Base-by-base conservation (phyloP, 2,329 filamentous ascomycete species). In the Penicillium sp. region DNA sequence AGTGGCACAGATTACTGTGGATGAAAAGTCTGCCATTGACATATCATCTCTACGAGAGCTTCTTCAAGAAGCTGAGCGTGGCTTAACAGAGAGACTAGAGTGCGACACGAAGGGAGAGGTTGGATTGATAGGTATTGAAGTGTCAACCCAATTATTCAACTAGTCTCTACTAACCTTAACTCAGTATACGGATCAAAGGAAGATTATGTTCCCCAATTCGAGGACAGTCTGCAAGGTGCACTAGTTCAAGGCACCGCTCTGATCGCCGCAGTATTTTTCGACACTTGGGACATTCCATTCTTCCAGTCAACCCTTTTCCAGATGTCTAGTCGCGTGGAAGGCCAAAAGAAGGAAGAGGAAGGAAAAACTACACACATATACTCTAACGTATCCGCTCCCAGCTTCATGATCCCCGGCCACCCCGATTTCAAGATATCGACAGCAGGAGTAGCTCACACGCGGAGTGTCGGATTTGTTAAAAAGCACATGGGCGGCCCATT, bases 401-500 rank as follows among this genome's bases (percentile, higher is more conserved):
- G 68, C 0, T 84, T 83, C 61, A 75, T 78, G 18, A 72, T 82
- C 0, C 84, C 85, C 0, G 79, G 79, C 9, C 76, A 81, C 40
- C 45, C 64, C 0, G 70, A 79, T 56, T 88, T 84, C 70, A 73
- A 81, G 55, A 78, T 81, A 56, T 71, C 78, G 5, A 74, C 80
- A 0, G 87, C 86, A 32, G 78, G 81, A 0, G 76, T 90, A 0
- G 80, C 85, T 0, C 88, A 92, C 67, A 89, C 87, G 0, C 81
- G 89, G 2, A 85, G 78, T 52, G 72, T 90, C 2, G 74, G 78
- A 0, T 89, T 89, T 60, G 66, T 92, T 8, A 90, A 90, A 65
- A 79, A 80, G 5, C 74, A 81, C 2, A 73, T 88, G 3, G 75
- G 76, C 0, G 89, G 88, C 0, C 88, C 89, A 0, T 82, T 79